A percentile compares a stretch with the other conserved stretches of the same genome.
These are phyloP conservation scores for Phytophthora nicotianae DNA, from an alignment of 352 stramenopile genomes.

Conservation along the genomic window DNA sequence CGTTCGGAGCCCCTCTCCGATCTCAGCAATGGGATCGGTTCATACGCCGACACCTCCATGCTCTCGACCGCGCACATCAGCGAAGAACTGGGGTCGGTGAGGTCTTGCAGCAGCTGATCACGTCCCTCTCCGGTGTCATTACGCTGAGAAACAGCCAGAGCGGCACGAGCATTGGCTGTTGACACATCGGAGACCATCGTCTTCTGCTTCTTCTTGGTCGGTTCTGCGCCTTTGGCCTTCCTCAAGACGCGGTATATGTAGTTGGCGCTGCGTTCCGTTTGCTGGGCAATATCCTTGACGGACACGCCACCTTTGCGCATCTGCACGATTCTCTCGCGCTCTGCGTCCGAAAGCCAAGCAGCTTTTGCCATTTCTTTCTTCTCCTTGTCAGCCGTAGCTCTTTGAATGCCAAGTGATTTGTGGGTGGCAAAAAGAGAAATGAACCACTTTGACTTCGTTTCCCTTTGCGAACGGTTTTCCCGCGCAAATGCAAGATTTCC, in stretches of 20 bases:
- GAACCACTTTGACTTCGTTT: conserved; percentile 10
- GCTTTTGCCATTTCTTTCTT: conserved; percentile 47
- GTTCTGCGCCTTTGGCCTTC: conserved; percentile 16
- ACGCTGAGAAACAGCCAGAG: conserved; percentile 1
- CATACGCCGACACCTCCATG: conserved; percentile 32
- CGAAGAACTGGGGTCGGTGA: conserved; percentile 15
- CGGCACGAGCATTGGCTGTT: neutral
- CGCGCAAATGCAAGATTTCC: conserved; percentile 23
- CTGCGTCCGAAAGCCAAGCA: conserved; percentile 45
- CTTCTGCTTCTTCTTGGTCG: conserved; percentile 25
- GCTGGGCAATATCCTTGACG: conserved; percentile 42
- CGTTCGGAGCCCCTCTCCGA: conserved; percentile 8
- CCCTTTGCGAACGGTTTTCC: conserved; percentile 12
- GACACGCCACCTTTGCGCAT: conserved; percentile 47
- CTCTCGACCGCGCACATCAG: conserved; percentile 34
- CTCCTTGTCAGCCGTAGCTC: conserved; percentile 1
- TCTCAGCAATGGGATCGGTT: conserved; percentile 25
- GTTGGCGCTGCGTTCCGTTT: conserved; percentile 41
- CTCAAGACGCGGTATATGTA: conserved; percentile 45
- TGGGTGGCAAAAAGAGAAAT: conserved; percentile 19
- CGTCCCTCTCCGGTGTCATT: neutral
- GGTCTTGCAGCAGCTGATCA: conserved; percentile 9
- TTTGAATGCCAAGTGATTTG: neutral
- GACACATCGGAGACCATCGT: neutral
- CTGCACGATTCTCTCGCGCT: conserved; percentile 43